Percentiles rank a stretch among this genome's conserved stretches.
phyloP scores from a whole-genome alignment of 305 asterid genomes.

The Fraxinus floribunda region DNA sequence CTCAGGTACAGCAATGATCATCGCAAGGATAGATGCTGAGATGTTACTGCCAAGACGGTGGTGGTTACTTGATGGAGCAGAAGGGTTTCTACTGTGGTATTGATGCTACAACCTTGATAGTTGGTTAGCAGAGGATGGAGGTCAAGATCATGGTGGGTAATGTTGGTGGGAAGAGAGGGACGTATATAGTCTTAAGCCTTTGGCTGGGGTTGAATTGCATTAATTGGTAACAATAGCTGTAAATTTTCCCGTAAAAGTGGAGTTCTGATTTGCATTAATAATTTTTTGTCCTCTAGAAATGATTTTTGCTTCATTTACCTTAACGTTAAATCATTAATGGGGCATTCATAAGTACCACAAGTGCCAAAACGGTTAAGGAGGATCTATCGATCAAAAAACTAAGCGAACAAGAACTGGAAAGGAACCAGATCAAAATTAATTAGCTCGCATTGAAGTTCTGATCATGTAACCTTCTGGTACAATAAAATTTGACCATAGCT shows the following conservation, averaged over 20 bases:
- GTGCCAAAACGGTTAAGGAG: not conserved
- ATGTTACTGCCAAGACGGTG: not conserved
- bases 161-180: not conserved
- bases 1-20: not conserved
- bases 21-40: not conserved
- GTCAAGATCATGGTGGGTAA: not conserved
- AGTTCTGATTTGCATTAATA: not conserved
- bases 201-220: not conserved
- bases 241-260: not conserved
- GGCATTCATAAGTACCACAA: not conserved
- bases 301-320: not conserved
- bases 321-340: not conserved
- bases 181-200: not conserved
- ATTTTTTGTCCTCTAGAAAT: not conserved
- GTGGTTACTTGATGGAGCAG: not conserved
- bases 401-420: not conserved
- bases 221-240: not conserved
- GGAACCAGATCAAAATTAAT: not conserved
- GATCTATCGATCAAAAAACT: not conserved
- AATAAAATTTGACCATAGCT: conserved; percentile 2
- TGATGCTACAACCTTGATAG: not conserved
- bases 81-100: not conserved
- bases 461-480: not conserved
- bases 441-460: not conserved
- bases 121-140: not conserved